These are phyloP conservation scores for Dactylella cylindrospora DNA, from an alignment of 2,329 filamentous ascomycete genomes.

Conservation along the genomic window DNA sequence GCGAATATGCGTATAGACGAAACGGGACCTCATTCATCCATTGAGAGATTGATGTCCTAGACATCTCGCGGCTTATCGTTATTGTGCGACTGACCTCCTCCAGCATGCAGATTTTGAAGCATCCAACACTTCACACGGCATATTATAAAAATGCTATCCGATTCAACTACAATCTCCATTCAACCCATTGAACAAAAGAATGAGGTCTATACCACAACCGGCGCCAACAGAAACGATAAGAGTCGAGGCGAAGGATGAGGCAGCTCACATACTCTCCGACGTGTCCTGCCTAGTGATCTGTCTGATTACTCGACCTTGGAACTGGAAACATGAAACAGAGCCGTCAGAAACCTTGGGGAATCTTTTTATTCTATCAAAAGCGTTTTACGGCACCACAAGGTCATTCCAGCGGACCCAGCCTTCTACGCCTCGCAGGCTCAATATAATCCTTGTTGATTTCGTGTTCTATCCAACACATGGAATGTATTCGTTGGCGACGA, in stretches of 20 bases:
- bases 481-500: constrained; percentile 43
- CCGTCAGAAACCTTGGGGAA: constrained; percentile 26
- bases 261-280: constrained; percentile 9
- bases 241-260: not conserved
- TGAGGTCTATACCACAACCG: constrained; percentile 12
- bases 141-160: too few relatives aligned
- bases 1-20: too few relatives aligned
- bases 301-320: constrained; percentile 18
- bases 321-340: constrained; percentile 6
- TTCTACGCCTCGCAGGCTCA: constrained; percentile 1
- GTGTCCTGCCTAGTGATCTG: constrained; percentile 29
- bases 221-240: constrained; percentile 26
- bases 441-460: constrained; percentile 11
- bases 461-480: constrained; percentile 31
- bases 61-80: too few relatives aligned
- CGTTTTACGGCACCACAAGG: constrained; percentile 20
- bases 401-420: constrained; percentile 22
- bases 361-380: constrained; percentile 5
- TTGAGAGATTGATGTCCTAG: too few relatives aligned
- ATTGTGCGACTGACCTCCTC: too few relatives aligned
- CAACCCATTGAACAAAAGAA: not conserved
- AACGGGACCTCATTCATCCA: too few relatives aligned
- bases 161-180: too few relatives aligned
- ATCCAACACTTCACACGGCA: too few relatives aligned
- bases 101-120: too few relatives aligned